These are phyloP conservation scores for Auricularia heimuer DNA, from an alignment of 768 basidiomycete genomes.

Conservation along the genomic window DNA sequence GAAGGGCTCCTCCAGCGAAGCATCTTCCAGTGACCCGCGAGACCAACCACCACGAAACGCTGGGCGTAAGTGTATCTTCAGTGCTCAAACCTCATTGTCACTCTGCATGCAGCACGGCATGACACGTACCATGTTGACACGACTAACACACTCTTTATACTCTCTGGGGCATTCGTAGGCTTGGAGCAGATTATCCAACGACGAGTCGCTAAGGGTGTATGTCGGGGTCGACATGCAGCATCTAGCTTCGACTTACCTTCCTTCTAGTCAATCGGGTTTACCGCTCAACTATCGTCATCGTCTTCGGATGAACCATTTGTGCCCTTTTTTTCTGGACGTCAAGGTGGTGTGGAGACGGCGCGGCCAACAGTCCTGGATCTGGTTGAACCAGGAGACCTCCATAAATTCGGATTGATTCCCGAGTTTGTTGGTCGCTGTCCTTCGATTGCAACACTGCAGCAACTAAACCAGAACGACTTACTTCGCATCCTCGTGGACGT, in stretches of 20 bases:
- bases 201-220: constrained; percentile 74
- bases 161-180: constrained; percentile 93
- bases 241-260: constrained; percentile 6
- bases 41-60: constrained; percentile 40
- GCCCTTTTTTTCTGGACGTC: constrained; percentile 73
- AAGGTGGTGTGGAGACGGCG: constrained; percentile 25
- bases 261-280: constrained; percentile 84
- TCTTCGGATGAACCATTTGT: constrained; percentile 22
- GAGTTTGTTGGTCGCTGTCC: constrained; percentile 94
- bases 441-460: constrained; percentile 74
- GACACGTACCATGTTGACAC: constrained; percentile 77
- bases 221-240: constrained; percentile 18
- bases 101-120: constrained; percentile 34
- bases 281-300: constrained; percentile 33
- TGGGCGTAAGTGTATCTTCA: constrained; percentile 11
- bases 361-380: constrained; percentile 49
- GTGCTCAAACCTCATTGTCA: neutral
- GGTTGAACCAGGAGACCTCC: constrained; percentile 73
- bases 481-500: constrained; percentile 89
- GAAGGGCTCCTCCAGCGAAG: constrained; percentile 31
- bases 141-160: constrained; percentile 85
- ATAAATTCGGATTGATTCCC: constrained; percentile 90
- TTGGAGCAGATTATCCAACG: constrained; percentile 73
- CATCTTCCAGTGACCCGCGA: constrained; percentile 38
- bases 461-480: constrained; percentile 71